Evolutionary conservation across 2,329 filamentous ascomycete genomes (phyloP), one percentile per base, ranked within the genome.

Genomic region (Coniochaeta prunicola): DNA sequence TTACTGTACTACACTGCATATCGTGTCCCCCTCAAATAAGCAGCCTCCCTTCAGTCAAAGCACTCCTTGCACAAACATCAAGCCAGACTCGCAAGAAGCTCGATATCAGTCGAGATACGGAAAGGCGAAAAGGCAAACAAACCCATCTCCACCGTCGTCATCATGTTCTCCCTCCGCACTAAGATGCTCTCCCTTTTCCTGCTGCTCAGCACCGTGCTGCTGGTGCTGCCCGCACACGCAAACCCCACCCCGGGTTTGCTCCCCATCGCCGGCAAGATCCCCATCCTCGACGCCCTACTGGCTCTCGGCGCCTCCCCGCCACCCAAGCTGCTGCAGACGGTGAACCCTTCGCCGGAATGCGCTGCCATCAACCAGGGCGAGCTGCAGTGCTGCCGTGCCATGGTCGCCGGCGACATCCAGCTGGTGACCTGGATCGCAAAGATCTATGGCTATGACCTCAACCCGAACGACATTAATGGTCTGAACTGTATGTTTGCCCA

Each of bases 401-500:
- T 62, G 19, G 40, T 69, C 15, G 67, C 67, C 9, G 69, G 68
- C 13, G 67, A 70, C 58, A 48, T 63, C 53, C 66, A 66, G 28
- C 58, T 68, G 7, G 66, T 70, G 15, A 63, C 64, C n/a, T 69
- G 65, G 58, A 64, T 71, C 8, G 69, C 69, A 2, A 40, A 30
- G 1, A 4, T 67, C 9, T 69, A 69, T 56, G 69, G 68, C 36
- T 71, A 70, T 36, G 34, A 58, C 24, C 58, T 71, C 40, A 69
- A 69, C 56, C 66, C 67, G 3, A 67, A 70, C 17, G 67, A 70
- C 34, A 61, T 70, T 13, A 71, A 69, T 40, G 69, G 68, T 5
- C 31, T 69, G 17, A 61, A 67, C 36, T 71, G 69, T 71, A 48
- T 64, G 68, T 68, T 13, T 17, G 5, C 9, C 9, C 48, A 10